phyloP scores from a whole-genome alignment of 1,139 yeast species.

The Zygosaccharomyces sapae region DNA sequence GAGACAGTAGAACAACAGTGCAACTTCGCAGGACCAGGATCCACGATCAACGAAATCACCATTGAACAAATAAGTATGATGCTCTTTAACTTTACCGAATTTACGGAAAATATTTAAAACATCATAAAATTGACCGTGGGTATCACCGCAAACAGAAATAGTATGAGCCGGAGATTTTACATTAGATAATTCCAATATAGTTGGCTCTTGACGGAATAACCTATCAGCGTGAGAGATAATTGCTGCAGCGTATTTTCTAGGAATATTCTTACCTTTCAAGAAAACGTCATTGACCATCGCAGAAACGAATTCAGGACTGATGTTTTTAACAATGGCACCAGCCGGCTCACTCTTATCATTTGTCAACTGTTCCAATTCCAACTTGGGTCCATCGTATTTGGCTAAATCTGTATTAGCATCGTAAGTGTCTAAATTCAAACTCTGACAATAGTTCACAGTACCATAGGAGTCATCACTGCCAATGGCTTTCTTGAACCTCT shows the following conservation, averaged over 20 bases:
- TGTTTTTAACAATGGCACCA: constrained; percentile 33
- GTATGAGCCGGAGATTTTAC: constrained; percentile 34
- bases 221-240: constrained; percentile 70
- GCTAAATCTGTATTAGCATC: constrained; percentile 36
- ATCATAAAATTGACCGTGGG: constrained; percentile 95
- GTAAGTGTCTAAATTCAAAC: constrained; percentile 50
- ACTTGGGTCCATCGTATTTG: constrained; percentile 60
- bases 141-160: constrained; percentile 92
- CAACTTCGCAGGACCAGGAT: constrained; percentile 97
- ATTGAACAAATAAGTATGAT: constrained; percentile 78
- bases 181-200: constrained; percentile 66
- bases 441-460: constrained; percentile 39
- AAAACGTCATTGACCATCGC: constrained; percentile 61
- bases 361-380: constrained; percentile 42
- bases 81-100: constrained; percentile 62
- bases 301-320: constrained; percentile 53
- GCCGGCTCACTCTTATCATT: constrained; percentile 34
- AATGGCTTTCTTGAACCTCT: constrained; percentile 85
- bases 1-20: constrained; percentile 70
- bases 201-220: constrained; percentile 59
- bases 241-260: constrained; percentile 79
- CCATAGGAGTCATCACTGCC: constrained; percentile 54
- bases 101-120: constrained; percentile 69
- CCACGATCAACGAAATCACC: constrained; percentile 99
- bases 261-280: constrained; percentile 67